phyloP scores from a whole-genome alignment of 2,329 filamentous ascomycete genomes.

The Anthostomella pinea region DNA sequence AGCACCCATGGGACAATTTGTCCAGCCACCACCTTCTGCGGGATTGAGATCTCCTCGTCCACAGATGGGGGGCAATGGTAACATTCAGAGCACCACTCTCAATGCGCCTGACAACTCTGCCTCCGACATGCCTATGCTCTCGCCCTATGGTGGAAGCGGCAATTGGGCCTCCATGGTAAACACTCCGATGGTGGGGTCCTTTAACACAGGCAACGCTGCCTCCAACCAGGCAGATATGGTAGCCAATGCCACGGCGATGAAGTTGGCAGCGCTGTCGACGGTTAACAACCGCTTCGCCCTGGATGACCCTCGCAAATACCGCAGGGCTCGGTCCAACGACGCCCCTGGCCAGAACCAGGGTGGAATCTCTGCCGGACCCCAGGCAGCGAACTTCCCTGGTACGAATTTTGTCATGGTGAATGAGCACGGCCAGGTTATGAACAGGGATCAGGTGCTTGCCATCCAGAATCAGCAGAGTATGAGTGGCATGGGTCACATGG shows the following conservation, averaged over 20 bases:
- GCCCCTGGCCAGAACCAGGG: slow-evolving; percentile 60
- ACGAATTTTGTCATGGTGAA: slow-evolving; percentile 92
- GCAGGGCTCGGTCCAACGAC: slow-evolving; percentile 85
- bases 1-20: slow-evolving; percentile 90
- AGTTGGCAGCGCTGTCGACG: slow-evolving; percentile 91
- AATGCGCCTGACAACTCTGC: slow-evolving; percentile 66
- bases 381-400: slow-evolving; percentile 60
- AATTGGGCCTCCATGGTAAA: slow-evolving; percentile 99
- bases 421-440: slow-evolving; percentile 84
- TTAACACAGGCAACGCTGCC: slow-evolving; percentile 62
- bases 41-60: slow-evolving; percentile 76
- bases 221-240: slow-evolving; percentile 91
- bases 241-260: slow-evolving; percentile 98
- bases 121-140: slow-evolving; percentile 77
- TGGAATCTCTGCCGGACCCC: slow-evolving; percentile 65
- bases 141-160: slow-evolving; percentile 77
- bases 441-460: slow-evolving; percentile 78
- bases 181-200: slow-evolving; percentile 90
- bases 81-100: slow-evolving; percentile 81
- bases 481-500: slow-evolving; percentile 56
- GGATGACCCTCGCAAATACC: slow-evolving; percentile 95
- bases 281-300: slow-evolving; percentile 98
- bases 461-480: slow-evolving; percentile 68
- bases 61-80: slow-evolving; percentile 62
- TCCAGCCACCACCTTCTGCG: slow-evolving; percentile 73